Evolutionary conservation across 1,284 basidiomycete species (phyloP), one percentile per base, ranked within the genome.

Genomic region (Tetrapyrgos nigripes): DNA sequence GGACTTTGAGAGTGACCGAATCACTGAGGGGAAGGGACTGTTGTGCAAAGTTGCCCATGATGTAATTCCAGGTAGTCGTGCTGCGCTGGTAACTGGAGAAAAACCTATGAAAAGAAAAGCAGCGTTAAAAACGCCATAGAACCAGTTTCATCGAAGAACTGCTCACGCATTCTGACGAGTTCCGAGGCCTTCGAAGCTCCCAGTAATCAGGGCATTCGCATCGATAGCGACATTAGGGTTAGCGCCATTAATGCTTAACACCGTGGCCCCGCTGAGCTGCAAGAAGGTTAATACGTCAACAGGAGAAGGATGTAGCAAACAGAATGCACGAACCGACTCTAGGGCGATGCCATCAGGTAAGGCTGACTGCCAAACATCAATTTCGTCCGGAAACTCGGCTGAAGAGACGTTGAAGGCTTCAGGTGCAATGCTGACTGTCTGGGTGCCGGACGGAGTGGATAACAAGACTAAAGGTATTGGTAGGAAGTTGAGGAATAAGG

Each of bases 11-110:
- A 1, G 69, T 73, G 21, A 80, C 85, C 0, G 71, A 73, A 64
- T 88, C 85, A 40, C 68, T 70, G 17, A 87, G 69, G 5, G 86
- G 86, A 13, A 86, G 77, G 1, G 83, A 75, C 64, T 83, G 79
- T 60, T 84, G 82, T 0, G 85, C 85, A 66, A 87, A 88, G 60
- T 87, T 83, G 23, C 86, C 86, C 78, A 87, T 75, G 59, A 80
- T 68, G 63, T 88, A 88, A 3, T 72, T 79, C 84, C 84, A 87
- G 2, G 79, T 78, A 5, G 64, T 63, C 1, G 77, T 68, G 11
- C 65, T 68, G 21, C 71, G 61, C 23, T 73, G 69, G 55, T 81
- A 81, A 52, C 68, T 80, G 3, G 79, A 68, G 67, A 81, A 81
- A 66, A 78, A 81, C 5, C 79, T 80, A 40, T 4, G 17, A 33